A percentile compares a stretch with the other conserved stretches of the same genome.
phyloP scores from a whole-genome alignment of 2,329 filamentous ascomycete species.

The Thelonectria blattea region DNA sequence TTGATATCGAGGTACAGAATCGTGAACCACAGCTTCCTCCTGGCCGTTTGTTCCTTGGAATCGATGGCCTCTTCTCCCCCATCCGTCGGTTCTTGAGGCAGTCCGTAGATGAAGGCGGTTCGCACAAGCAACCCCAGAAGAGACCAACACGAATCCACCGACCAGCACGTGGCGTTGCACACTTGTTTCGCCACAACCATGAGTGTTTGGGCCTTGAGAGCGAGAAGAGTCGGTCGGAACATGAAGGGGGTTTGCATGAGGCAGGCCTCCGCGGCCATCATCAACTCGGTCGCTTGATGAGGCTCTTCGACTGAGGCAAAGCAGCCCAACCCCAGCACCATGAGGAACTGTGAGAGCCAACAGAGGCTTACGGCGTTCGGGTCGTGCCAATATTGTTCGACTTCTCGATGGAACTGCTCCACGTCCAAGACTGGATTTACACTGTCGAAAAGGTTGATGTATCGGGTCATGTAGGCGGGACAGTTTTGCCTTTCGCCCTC shows the following conservation, averaged over 20 bases:
- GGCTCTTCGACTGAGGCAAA: constrained; percentile 42
- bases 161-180: constrained; percentile 47
- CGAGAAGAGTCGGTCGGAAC: constrained; percentile 44
- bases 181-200: constrained; percentile 46
- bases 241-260: constrained; percentile 48
- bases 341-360: constrained; percentile 45
- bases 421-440: constrained; percentile 45
- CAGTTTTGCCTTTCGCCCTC: constrained; percentile 37
- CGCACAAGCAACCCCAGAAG: constrained; percentile 44
- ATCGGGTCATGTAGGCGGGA: constrained; percentile 38
- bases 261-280: constrained; percentile 47
- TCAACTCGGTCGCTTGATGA: constrained; percentile 42
- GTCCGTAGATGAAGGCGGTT: constrained; percentile 42
- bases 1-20: constrained; percentile 47
- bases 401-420: constrained; percentile 37
- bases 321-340: constrained; percentile 45
- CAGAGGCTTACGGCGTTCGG: constrained; percentile 39
- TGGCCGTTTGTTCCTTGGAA: constrained; percentile 36
- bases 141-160: constrained; percentile 45
- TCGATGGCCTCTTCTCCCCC: constrained; percentile 33
- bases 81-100: constrained; percentile 41
- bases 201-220: constrained; percentile 40
- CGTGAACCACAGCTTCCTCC: constrained; percentile 44
- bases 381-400: constrained; percentile 43
- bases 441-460: constrained; percentile 42